Evolutionary conservation across 2,329 filamentous ascomycete genomes (phyloP).

Genomic region (Nemania bipapillata): DNA sequence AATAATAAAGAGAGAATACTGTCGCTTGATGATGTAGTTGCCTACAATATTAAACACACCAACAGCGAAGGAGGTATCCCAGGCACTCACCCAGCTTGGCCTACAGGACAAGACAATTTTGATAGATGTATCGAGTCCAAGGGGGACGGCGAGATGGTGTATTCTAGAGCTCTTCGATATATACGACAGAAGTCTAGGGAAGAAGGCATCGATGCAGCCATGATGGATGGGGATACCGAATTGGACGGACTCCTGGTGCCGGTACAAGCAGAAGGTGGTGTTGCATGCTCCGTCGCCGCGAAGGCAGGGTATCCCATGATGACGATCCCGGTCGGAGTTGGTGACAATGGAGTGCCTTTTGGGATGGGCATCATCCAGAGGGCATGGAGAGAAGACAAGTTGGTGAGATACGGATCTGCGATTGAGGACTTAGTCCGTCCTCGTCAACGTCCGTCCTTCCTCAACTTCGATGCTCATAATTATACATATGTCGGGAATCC

Average conservation of each 20-base stretch:
- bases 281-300: conserved; percentile 15
- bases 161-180: conserved; percentile 6
- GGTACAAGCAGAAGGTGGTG: conserved; percentile 13
- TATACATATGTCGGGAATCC: conserved; percentile 9
- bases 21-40: conserved; percentile 15
- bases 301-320: conserved; percentile 26
- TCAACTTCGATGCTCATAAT: conserved; percentile 8
- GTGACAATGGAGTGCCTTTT: conserved; percentile 10
- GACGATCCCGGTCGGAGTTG: conserved; percentile 14
- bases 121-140: conserved; percentile 12
- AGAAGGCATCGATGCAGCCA: conserved; percentile 21
- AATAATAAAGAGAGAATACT: conserved; percentile 7
- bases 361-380: conserved; percentile 17
- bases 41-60: conserved; percentile 10
- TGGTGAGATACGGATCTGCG: conserved; percentile 14
- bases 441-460: conserved; percentile 5
- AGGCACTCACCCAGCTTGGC: conserved; percentile 19
- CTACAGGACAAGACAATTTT: conserved; percentile 16
- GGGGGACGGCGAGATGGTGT: conserved; percentile 5
- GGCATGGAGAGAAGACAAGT: conserved; percentile 18
- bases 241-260: conserved; percentile 18
- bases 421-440: conserved; percentile 14
- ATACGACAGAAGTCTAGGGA: conserved; percentile 5
- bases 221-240: not conserved
- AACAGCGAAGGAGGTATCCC: conserved; percentile 12